Evolutionary conservation across 1,284 basidiomycete genomes (phyloP).

Genomic region (Moesziomyces parantarcticus): DNA sequence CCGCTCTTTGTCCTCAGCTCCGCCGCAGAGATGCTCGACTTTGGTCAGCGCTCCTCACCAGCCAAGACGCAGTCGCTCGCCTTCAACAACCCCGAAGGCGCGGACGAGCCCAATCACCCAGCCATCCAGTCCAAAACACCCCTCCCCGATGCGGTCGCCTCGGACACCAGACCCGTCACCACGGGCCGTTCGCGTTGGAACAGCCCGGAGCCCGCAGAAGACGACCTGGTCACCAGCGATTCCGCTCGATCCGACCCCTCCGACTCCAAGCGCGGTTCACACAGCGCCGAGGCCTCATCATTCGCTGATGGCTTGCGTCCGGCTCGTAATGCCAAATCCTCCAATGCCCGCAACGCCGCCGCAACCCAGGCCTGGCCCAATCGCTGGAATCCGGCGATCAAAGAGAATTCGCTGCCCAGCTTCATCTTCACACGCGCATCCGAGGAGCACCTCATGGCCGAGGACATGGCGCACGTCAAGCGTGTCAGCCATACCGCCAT

Average conservation of each 20-base stretch:
- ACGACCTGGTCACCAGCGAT: constrained; percentile 4
- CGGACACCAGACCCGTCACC: neutral
- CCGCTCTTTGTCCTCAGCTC: constrained; percentile 21
- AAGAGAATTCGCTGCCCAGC: constrained; percentile 10
- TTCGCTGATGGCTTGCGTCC: neutral
- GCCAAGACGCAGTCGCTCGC: neutral
- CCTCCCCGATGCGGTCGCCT: neutral
- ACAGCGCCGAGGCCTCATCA: neutral
- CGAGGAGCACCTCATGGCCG: constrained; percentile 25
- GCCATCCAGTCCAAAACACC: too few species aligned
- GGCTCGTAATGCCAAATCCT: neutral
- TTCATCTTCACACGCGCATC: constrained; percentile 15
- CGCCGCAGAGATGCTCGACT: constrained; percentile 17
- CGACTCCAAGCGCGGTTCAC: neutral
- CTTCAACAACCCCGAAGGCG: neutral
- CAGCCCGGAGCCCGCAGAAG: constrained; percentile 16
- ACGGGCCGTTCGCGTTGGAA: constrained; percentile 23
- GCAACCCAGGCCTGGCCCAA: constrained; percentile 19
- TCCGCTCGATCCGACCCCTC: constrained; percentile 6
- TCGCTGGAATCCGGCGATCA: constrained; percentile 22
- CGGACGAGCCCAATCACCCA: neutral
- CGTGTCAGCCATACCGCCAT: constrained; percentile 9
- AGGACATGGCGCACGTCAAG: constrained; percentile 22
- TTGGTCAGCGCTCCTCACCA: neutral
- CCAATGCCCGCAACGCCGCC: constrained; percentile 1